Conservation (phyloP, 352 stramenopile species). For the Phytophthora megakarya region DNA sequence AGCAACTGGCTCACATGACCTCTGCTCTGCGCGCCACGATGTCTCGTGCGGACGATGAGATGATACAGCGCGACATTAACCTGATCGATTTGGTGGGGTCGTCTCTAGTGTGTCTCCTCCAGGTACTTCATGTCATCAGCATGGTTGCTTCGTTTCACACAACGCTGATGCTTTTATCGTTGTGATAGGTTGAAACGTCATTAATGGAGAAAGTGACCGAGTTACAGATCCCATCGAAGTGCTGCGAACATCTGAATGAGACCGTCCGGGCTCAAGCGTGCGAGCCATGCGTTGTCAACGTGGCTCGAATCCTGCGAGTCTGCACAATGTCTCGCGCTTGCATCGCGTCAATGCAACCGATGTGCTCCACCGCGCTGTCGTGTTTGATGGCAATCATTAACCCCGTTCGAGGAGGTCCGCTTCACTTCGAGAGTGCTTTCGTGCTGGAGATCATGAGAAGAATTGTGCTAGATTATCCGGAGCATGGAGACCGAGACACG, state of each 20-base stretch:
- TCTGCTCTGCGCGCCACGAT: constrained; percentile 66
- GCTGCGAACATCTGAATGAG: constrained; percentile 69
- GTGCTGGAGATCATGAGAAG: constrained; percentile 77
- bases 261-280: constrained; percentile 62
- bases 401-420: constrained; percentile 46
- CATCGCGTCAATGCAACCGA: constrained; percentile 59
- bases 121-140: constrained; percentile 44
- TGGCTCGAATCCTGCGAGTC: constrained; percentile 72
- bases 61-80: constrained; percentile 66
- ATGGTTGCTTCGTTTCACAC: background rate
- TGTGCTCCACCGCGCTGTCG: constrained; percentile 59
- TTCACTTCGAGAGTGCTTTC: constrained; percentile 73
- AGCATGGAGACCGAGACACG: constrained; percentile 66
- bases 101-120: constrained; percentile 75
- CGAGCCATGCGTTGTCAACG: constrained; percentile 66
- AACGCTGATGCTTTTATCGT: background rate
- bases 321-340: constrained; percentile 62
- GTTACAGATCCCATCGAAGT: constrained; percentile 69
- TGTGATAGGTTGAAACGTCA: constrained; percentile 64
- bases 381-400: constrained; percentile 61
- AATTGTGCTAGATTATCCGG: constrained; percentile 68
- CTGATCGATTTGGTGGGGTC: constrained; percentile 76
- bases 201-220: constrained; percentile 58
- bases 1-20: constrained; percentile 69
- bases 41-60: constrained; percentile 66